Evolutionary conservation across 1,284 basidiomycete genomes (phyloP).

Genomic region (Ustilago tritici): DNA sequence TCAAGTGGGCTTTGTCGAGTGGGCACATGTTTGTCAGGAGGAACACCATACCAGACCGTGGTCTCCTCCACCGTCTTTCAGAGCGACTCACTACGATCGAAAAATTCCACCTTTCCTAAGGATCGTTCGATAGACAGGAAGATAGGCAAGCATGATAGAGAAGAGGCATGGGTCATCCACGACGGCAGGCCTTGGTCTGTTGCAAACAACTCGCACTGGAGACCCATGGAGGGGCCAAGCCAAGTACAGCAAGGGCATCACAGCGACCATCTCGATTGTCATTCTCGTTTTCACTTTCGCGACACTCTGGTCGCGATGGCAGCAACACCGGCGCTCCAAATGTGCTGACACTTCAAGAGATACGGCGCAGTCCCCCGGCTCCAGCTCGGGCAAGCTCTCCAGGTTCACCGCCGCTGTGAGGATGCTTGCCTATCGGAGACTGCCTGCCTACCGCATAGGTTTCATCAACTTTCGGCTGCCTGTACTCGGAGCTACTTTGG

Average conservation of each 20-base stretch:
- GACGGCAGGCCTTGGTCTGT: constrained; percentile 39
- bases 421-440: constrained; percentile 32
- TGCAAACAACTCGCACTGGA: constrained; percentile 35
- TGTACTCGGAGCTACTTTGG: constrained; percentile 41
- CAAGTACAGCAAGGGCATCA: constrained; percentile 50
- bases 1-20: background rate
- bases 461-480: constrained; percentile 46
- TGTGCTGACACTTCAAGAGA: background rate
- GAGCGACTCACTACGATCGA: constrained; percentile 2
- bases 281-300: constrained; percentile 23
- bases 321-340: constrained; percentile 4
- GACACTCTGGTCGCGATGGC: constrained; percentile 21
- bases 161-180: constrained; percentile 32
- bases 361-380: background rate
- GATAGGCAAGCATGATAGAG: constrained; percentile 19
- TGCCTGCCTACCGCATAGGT: constrained; percentile 29
- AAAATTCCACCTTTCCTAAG: background rate
- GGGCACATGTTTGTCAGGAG: background rate
- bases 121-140: background rate
- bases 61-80: background rate
- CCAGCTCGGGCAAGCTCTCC: constrained; percentile 2
- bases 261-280: constrained; percentile 34
- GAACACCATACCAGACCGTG: background rate
- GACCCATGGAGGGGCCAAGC: constrained; percentile 53
- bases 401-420: constrained; percentile 23